These are phyloP conservation scores for Phytophthora hybrid DNA, from an alignment of 352 stramenopile species.

Conservation along the genomic window DNA sequence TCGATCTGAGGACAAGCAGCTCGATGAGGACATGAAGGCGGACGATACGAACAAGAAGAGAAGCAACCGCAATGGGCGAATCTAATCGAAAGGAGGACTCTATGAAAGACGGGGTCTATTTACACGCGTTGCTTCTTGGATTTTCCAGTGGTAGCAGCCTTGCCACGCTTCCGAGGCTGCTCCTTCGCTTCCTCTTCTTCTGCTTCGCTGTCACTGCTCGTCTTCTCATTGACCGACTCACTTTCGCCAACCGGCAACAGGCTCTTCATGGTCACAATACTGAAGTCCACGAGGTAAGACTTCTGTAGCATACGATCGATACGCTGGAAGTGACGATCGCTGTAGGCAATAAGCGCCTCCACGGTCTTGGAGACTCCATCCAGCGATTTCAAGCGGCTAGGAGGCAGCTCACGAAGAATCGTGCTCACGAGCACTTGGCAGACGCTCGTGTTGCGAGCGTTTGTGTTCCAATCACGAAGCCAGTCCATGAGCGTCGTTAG, in stretches of 20 bases:
- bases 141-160: constrained; percentile 26
- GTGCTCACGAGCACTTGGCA: constrained; percentile 95
- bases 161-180: constrained; percentile 36
- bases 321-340: constrained; percentile 97
- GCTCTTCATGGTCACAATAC: constrained; percentile 89
- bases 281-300: constrained; percentile 97
- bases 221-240: constrained; percentile 46
- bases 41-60: constrained; percentile 28
- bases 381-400: constrained; percentile 74
- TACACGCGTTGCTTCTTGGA: constrained; percentile 66
- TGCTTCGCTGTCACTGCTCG: constrained; percentile 48
- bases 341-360: constrained; percentile 96
- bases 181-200: constrained; percentile 26
- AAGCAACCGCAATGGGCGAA: neutral
- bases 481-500: constrained; percentile 94
- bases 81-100: constrained; percentile 16
- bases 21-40: neutral
- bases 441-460: constrained; percentile 94
- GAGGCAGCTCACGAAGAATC: constrained; percentile 81
- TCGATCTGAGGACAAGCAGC: constrained; percentile 17
- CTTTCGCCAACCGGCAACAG: constrained; percentile 58
- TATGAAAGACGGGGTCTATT: constrained; percentile 40
- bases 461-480: constrained; percentile 98
- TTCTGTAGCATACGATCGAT: constrained; percentile 97
- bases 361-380: constrained; percentile 84